Percentiles rank a stretch among this genome's conserved stretches.
phyloP scores from a whole-genome alignment of 2,329 filamentous ascomycete species.

The Rutstroemia sydowiana region DNA sequence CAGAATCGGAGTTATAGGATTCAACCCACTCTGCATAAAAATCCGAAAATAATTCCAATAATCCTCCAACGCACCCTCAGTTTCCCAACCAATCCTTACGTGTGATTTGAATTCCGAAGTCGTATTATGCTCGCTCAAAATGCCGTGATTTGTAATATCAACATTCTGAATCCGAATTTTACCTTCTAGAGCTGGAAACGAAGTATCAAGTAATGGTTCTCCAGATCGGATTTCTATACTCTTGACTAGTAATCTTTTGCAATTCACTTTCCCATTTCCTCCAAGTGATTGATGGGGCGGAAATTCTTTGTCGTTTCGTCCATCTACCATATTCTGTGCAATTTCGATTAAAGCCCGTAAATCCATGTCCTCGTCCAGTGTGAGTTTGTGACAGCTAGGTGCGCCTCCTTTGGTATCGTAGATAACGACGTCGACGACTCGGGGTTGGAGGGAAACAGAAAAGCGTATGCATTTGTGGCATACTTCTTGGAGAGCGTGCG shows the following conservation, averaged over 20 bases:
- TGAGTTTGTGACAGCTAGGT: not conserved
- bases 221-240: conserved; percentile 3
- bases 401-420: conserved; percentile 3
- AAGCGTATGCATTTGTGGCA: not conserved
- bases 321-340: not conserved
- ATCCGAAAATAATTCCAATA: conserved; percentile 3
- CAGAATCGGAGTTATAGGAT: conserved; percentile 1
- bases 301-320: not conserved
- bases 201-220: not conserved
- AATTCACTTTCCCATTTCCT: no score
- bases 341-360: not conserved
- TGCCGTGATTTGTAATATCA: no score
- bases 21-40: not conserved
- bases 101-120: not conserved
- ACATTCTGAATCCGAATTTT: no score
- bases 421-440: not conserved
- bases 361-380: not conserved
- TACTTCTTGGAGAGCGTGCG: not conserved
- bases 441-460: not conserved
- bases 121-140: no score
- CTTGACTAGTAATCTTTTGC: not conserved
- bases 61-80: not conserved
- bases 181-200: conserved; percentile 4
- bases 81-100: conserved; percentile 6
- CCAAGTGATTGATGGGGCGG: not conserved